Evolutionary conservation across 208 protist species (phyloP), one percentile per base, ranked within the genome.

Genomic region (Leishmania tropica): DNA sequence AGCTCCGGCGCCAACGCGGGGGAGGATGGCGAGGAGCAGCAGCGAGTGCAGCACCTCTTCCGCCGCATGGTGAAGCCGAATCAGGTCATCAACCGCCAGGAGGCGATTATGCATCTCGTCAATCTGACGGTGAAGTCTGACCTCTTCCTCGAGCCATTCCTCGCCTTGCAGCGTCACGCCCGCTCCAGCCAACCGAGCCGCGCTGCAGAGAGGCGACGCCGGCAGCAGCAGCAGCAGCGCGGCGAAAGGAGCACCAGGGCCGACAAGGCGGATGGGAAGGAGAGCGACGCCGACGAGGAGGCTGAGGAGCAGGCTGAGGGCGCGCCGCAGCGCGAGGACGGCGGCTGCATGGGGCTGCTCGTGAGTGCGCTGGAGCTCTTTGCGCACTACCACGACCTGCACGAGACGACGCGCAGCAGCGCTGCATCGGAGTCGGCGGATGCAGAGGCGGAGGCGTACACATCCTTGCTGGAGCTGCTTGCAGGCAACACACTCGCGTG

Each of bases 401-500:
- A 95, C 78, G 75, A 71, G 28, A 53, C 67, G 53, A 94, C 91
- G 17, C 73, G 75, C 67, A 71, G 62, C 19, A n/a, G 67, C 42
- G 37, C 80, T 8, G 42, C 71, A 31, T 74, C 79, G 56, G 37
- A 21, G 24, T 24, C n/a, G 15, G n/a, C 47, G 21, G 80, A 54
- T 45, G 80, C 79, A 3, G 85, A 97, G 75, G 87, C 87, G 24
- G 95, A 95, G 88, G 81, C 90, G 4, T 97, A 96, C 87, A 88
- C 87, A 21, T 93, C 96, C 83, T 81, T 97, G 74, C 85, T 97
- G 75, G 92, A 97, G 88, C 86, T 97, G 75, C 91, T 97, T 42
- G 85, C 93, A 35, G 95, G 93, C 79, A 97, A 97, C 83, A 94
- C 95, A 37, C 90, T 97, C n/a, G 95, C 93, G 10, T 97, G 95